phyloP scores from a whole-genome alignment of 257 asterid species.

The Lycium barbarum region DNA sequence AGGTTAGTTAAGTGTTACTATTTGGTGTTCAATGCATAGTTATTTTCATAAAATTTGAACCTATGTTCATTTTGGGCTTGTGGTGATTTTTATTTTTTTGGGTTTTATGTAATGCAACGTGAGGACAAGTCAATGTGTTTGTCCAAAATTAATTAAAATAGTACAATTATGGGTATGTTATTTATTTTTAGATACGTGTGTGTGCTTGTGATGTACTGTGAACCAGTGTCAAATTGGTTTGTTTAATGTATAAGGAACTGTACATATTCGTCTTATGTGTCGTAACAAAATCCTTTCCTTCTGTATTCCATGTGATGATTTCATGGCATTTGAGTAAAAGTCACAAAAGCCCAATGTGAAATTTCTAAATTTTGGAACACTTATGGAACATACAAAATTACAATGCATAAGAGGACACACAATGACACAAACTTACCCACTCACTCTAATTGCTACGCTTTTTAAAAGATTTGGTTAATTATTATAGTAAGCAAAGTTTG shows the following conservation, averaged over 20 bases:
- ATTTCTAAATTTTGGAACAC: background rate
- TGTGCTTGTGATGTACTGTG: background rate
- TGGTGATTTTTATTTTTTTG: background rate
- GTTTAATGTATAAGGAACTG: background rate
- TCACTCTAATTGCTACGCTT: background rate
- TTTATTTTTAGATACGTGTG: background rate
- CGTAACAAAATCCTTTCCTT: background rate
- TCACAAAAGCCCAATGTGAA: conserved; percentile 30
- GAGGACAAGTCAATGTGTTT: conserved; percentile 29
- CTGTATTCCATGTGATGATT: conserved; percentile 33
- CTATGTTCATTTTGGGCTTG: background rate
- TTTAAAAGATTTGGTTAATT: background rate
- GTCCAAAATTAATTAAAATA: conserved; percentile 13
- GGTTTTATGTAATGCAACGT: conserved; percentile 18
- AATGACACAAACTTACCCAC: background rate
- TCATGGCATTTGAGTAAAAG: conserved; percentile 20
- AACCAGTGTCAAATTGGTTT: background rate
- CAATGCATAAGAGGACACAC: background rate
- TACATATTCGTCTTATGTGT: conserved; percentile 6
- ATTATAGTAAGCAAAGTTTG: background rate
- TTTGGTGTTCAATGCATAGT: background rate
- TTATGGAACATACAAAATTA: too few relatives aligned
- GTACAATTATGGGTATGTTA: conserved; percentile 27
- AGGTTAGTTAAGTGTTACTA: conserved; percentile 3
- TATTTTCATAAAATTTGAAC: conserved; percentile 2